Percentiles rank a stretch among this genome's conserved stretches.
phyloP scores from a whole-genome alignment of 192 early-diverging fungal species.

The Lunasporangiospora selenospora region DNA sequence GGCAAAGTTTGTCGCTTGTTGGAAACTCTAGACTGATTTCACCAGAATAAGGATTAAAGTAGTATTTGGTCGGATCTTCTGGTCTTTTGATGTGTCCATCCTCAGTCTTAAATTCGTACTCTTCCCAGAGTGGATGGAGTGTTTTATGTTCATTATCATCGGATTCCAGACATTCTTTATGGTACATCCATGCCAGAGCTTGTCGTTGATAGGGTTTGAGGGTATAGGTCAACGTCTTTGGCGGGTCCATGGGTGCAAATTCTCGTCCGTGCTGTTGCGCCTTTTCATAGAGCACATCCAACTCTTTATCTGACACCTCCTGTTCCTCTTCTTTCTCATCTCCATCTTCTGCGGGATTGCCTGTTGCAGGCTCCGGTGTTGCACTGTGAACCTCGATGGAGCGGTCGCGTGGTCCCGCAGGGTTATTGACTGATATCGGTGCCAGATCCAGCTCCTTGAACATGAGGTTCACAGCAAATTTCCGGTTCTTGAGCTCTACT shows the following conservation, averaged over 20 bases:
- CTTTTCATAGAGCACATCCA: constrained; percentile 62
- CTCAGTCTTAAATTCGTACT: constrained; percentile 52
- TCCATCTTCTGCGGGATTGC: constrained; percentile 8
- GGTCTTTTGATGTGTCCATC: constrained; percentile 20
- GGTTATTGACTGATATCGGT: constrained; percentile 32
- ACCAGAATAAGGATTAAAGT: constrained; percentile 56
- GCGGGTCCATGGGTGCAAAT: constrained; percentile 54
- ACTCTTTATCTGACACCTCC: constrained; percentile 56
- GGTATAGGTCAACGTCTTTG: constrained; percentile 47
- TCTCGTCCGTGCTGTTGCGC: constrained; percentile 57
- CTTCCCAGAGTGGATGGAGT: constrained; percentile 63
- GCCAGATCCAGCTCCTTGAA: constrained; percentile 24
- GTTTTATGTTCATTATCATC: constrained; percentile 26
- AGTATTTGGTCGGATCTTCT: constrained; percentile 36
- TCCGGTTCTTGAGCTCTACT: constrained; percentile 34
- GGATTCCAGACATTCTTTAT: constrained; percentile 40
- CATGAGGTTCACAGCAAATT: constrained; percentile 35
- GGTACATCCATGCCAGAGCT: constrained; percentile 61
- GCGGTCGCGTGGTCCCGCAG: constrained; percentile 16
- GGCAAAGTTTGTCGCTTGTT: constrained; percentile 47
- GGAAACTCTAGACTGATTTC: constrained; percentile 57
- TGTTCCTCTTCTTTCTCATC: constrained; percentile 40
- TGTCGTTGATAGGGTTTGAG: constrained; percentile 58
- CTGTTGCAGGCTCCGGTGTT: constrained; percentile 11
- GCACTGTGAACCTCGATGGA: constrained; percentile 22